Percentiles rank a stretch among this genome's conserved stretches.
Evolutionary conservation across 1,139 yeast genomes (phyloP).

Genomic region (Suhomyces chickasaworum): DNA sequence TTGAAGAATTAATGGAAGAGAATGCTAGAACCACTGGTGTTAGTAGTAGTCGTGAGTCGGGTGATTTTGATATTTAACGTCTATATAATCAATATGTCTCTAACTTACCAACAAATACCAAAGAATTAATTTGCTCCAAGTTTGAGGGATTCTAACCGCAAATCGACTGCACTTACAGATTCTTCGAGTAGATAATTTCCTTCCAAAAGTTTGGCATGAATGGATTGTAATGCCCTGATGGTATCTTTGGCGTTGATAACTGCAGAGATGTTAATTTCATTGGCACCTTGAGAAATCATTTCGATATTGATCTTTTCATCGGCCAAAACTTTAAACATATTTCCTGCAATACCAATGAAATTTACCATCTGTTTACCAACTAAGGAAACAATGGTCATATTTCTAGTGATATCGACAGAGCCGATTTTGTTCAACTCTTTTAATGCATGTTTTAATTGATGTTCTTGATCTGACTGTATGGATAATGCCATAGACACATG

Average conservation of each 20-base stretch:
- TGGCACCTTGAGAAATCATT: constrained; percentile 98
- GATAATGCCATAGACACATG: constrained; percentile 98
- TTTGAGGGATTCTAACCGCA: constrained; percentile 37
- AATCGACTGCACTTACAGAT: constrained; percentile 36
- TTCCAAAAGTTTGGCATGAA: constrained; percentile 77
- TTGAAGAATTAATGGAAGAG: constrained; percentile 62
- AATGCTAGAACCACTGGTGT: constrained; percentile 25
- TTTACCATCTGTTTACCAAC: constrained; percentile 98
- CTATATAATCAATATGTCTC: constrained; percentile 1
- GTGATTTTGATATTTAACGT: constrained; percentile 47
- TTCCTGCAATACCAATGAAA: constrained; percentile 94
- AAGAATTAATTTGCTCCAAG: constrained; percentile 6
- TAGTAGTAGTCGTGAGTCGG: constrained; percentile 37
- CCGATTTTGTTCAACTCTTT: constrained; percentile 80
- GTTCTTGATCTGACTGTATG: constrained; percentile 63
- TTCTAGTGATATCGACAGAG: constrained; percentile 80
- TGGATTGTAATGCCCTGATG: constrained; percentile 78
- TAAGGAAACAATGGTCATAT: constrained; percentile 87
- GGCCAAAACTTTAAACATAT: constrained; percentile 93
- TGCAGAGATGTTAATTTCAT: constrained; percentile 94
- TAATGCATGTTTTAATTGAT: constrained; percentile 65
- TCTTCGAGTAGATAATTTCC: constrained; percentile 35
- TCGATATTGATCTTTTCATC: constrained; percentile 92
- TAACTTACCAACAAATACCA: neutral
- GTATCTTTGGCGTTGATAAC: constrained; percentile 86